Evolutionary conservation across 805 yeast species (phyloP), one percentile per base, ranked within the genome.

Genomic region (Saccharomycopsis sp.): DNA sequence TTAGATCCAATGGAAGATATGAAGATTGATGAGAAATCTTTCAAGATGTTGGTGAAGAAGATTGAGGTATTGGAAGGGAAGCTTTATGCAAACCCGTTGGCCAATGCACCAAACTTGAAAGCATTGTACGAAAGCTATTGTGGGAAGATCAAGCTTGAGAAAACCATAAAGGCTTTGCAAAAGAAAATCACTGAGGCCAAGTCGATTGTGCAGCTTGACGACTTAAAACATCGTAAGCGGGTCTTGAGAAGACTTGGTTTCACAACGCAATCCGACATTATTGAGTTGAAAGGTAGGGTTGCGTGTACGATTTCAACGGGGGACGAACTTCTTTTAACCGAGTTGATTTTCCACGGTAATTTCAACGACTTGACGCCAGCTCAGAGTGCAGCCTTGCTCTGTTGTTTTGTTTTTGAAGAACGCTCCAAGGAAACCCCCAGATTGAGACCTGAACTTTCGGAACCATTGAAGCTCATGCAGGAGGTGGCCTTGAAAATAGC

Each of bases 331-430:
- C 57, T 86, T 48, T 62, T 92, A 38, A 92, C 99, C 0, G 98
- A 92, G 58, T 66, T 92, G 51, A 83, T 92, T 23, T 92, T 92
- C 69, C 88, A 88, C 58, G 97, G 97, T 73, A 82, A 84, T 18
- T 92, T 92, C 65, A 86, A 79, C 53, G 95, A 86, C 38, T 67
- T 92, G 46, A 69, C 77, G 4, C 80, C 95, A 2, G 95, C 84
- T 53, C 96, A 87, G 58, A 78, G 94, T 60, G 96, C 96, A 9
- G 85, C 96, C 0, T 63, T 92, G 39, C 62, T 92, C 39, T 87
- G 96, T 27, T 87, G 96, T 63, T 92, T 89, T 61, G 96, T 94
- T 4, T 92, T 92, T 73, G 96, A 92, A 60, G 99, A 94, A 58
- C 75, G 94, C 55, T 83, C 95, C 30, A 87, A 87, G 57, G 95